phyloP scores from a whole-genome alignment of 2,329 filamentous ascomycete species.

The Dactylellina sp. region DNA sequence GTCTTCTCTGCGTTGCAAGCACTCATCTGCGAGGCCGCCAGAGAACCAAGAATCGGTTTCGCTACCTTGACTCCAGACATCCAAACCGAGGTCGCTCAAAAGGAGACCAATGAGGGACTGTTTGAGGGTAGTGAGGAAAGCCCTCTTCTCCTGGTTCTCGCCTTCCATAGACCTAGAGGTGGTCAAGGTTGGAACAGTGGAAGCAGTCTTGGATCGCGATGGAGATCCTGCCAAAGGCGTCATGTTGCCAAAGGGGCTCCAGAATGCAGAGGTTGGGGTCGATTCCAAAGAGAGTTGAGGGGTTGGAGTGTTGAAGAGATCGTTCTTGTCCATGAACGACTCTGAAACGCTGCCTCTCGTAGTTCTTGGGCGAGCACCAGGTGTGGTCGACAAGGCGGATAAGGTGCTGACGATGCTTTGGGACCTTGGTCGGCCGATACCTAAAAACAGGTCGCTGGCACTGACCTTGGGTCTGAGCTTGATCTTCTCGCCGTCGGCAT shows the following conservation, averaged over 20 bases:
- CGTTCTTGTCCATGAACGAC: slow-evolving; percentile 66
- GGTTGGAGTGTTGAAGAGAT: slow-evolving; percentile 75
- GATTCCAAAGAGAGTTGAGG: slow-evolving; percentile 83
- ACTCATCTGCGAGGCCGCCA: slow-evolving; percentile 74
- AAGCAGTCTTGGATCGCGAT: slow-evolving; percentile 38
- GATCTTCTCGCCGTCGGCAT: slow-evolving; percentile 57
- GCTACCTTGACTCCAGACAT: slow-evolving; percentile 86
- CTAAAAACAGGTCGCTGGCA: slow-evolving; percentile 59
- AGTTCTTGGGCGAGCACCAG: slow-evolving; percentile 32
- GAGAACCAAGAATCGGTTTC: slow-evolving; percentile 92
- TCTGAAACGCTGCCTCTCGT: slow-evolving; percentile 58
- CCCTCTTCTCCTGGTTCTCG: slow-evolving; percentile 76
- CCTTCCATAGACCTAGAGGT: slow-evolving; percentile 71
- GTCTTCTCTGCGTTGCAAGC: slow-evolving; percentile 73
- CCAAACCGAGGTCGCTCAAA: slow-evolving; percentile 86
- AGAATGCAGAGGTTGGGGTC: slow-evolving; percentile 66
- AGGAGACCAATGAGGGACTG: slow-evolving; percentile 85
- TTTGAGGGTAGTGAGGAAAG: slow-evolving; percentile 81
- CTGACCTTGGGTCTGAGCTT: slow-evolving; percentile 59
- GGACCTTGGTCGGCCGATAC: slow-evolving; percentile 63
- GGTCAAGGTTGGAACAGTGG: slow-evolving; percentile 62
- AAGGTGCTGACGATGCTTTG: slow-evolving; percentile 66
- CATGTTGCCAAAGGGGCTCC: slow-evolving; percentile 74
- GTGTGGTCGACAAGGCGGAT: slow-evolving; percentile 63
- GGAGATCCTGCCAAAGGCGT: slow-evolving; percentile 68